These are phyloP conservation scores for Gnomoniopsis sp. DNA, from an alignment of 2,329 filamentous ascomycete genomes.

Conservation along the genomic window DNA sequence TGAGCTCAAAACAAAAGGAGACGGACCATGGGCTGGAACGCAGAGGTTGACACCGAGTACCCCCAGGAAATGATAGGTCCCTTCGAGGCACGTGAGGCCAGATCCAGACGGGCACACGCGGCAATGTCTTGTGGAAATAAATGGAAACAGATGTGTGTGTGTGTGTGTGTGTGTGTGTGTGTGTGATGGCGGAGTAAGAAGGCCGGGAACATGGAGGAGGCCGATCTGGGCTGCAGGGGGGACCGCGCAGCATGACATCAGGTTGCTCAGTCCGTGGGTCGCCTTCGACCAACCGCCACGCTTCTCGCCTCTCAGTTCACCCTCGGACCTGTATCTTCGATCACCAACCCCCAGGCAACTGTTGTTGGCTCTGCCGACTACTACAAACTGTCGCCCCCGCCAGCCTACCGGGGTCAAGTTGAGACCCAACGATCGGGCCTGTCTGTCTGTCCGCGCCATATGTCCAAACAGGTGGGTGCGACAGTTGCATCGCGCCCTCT, in stretches of 20 bases:
- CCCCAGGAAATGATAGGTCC: too few species aligned
- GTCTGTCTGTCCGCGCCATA: too few species aligned
- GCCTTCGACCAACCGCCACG: neutral
- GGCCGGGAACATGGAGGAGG: neutral
- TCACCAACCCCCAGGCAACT: neutral
- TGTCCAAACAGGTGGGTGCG: too few species aligned
- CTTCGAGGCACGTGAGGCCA: too few species aligned
- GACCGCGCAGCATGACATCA: constrained; percentile 10
- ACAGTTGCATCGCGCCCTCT: too few species aligned
- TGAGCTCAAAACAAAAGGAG: too few species aligned
- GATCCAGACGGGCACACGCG: neutral
- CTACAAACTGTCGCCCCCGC: neutral
- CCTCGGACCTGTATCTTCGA: neutral
- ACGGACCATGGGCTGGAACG: too few species aligned
- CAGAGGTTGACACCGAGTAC: too few species aligned
- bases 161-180: too few species aligned
- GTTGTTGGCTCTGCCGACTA: neutral
- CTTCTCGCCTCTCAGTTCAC: neutral
- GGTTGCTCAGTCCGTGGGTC: neutral
- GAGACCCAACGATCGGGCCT: too few species aligned
- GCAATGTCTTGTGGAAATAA: neutral
- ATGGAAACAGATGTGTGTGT: neutral
- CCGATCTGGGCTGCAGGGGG: too few species aligned
- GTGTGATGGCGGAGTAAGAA: neutral
- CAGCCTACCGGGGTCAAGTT: neutral